A percentile compares a stretch with the other conserved stretches of the same genome.
Evolutionary conservation across 352 stramenopile genomes (phyloP).

Genomic region (Phytophthora ohioensis): DNA sequence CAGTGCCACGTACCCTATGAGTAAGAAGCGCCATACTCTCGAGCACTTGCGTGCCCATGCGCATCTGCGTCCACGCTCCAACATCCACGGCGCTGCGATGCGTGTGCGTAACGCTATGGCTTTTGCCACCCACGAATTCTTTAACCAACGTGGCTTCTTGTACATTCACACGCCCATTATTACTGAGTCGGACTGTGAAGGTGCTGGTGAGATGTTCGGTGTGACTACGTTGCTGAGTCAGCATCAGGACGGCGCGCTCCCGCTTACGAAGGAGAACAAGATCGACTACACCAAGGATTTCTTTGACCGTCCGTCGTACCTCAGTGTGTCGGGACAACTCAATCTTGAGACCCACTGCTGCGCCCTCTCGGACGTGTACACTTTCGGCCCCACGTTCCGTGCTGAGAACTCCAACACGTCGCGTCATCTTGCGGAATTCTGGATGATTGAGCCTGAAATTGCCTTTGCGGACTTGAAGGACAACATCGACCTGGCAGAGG

Average conservation of each 20-base stretch:
- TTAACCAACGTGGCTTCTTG: conserved; percentile 93
- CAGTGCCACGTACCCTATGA: conserved; percentile 91
- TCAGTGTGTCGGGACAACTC: conserved; percentile 98
- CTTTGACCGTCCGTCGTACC: conserved; percentile 86
- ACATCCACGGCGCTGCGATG: conserved; percentile 93
- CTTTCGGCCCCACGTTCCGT: conserved; percentile 99
- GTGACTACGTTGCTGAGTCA: conserved; percentile 93
- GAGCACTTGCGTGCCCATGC: conserved; percentile 94
- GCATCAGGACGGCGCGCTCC: conserved; percentile 78
- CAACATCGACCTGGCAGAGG: conserved; percentile 96
- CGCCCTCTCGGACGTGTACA: conserved; percentile 94
- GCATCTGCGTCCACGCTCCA: conserved; percentile 93
- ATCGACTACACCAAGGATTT: conserved; percentile 95
- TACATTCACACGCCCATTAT: conserved; percentile 97
- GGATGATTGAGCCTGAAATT: conserved; percentile 98
- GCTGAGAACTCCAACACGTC: conserved; percentile 99
- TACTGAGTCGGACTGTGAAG: conserved; percentile 98
- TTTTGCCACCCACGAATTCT: conserved; percentile 95
- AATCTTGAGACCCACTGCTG: conserved; percentile 96
- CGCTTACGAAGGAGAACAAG: conserved; percentile 61
- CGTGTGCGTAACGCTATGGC: conserved; percentile 94
- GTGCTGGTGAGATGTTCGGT: conserved; percentile 97
- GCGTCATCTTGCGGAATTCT: conserved; percentile 98
- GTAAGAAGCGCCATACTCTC: conserved; percentile 94
- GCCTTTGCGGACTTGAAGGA: conserved; percentile 90